phyloP scores from a whole-genome alignment of 345 rosid genomes.

The Eutrema yunnanense region DNA sequence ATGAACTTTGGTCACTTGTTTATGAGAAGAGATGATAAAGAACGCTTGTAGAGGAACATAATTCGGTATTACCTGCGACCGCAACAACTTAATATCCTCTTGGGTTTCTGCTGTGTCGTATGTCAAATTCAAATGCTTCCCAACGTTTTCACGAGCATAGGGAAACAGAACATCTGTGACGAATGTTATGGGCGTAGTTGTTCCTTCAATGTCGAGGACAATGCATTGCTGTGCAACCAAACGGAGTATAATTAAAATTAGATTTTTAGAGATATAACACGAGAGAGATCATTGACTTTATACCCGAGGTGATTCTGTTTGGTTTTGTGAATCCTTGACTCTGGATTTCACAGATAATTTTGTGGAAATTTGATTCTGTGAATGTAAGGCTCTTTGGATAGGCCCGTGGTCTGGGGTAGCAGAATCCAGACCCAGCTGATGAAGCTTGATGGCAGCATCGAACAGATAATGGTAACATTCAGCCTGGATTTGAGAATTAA shows the following conservation, averaged over 20 bases:
- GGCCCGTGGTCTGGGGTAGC: conserved; percentile 74
- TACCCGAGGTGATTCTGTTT: conserved; percentile 43
- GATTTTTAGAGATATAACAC: not conserved
- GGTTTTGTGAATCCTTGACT: conserved; percentile 38
- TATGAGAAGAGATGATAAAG: not conserved
- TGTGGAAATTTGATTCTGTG: conserved; percentile 22
- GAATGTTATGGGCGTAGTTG: conserved; percentile 91
- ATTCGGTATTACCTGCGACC: conserved; percentile 55
- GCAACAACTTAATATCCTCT: conserved; percentile 67
- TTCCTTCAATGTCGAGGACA: conserved; percentile 97
- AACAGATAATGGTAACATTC: conserved; percentile 90
- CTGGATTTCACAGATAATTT: conserved; percentile 38
- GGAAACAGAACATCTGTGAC: conserved; percentile 91
- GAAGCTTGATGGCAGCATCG: conserved; percentile 91
- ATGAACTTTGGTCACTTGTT: conserved; percentile 15
- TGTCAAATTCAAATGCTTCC: conserved; percentile 66
- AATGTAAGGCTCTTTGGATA: conserved; percentile 39
- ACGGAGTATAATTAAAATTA: not conserved
- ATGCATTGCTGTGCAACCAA: conserved; percentile 58
- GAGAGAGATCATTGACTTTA: not conserved
- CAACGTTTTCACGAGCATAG: conserved; percentile 82
- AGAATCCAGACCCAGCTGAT: conserved; percentile 71
- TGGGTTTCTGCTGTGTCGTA: conserved; percentile 73
- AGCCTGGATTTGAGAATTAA: conserved; percentile 44
- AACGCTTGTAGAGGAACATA: not conserved